Conservation (phyloP, 345 rosid genomes). For the Eucalyptus erythrocorys region DNA sequence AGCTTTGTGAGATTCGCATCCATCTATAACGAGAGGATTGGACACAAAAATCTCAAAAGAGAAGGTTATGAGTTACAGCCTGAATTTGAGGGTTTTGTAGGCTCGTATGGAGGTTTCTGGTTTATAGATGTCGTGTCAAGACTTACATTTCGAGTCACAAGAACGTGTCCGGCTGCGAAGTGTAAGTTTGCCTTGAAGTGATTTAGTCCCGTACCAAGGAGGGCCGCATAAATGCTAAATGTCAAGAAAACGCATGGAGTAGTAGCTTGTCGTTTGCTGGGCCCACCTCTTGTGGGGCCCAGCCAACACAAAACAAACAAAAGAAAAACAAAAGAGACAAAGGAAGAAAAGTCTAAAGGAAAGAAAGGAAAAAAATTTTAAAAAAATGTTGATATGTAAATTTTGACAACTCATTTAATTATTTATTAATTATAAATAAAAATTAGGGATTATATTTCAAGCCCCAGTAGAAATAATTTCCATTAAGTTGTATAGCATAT, state of each 20-base stretch:
- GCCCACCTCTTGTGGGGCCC: too few relatives aligned
- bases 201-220: not conserved
- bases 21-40: not conserved
- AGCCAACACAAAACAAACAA: too few relatives aligned
- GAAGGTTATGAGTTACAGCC: not conserved
- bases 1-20: not conserved
- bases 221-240: not conserved
- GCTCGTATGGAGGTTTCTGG: not conserved
- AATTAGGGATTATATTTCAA: too few relatives aligned
- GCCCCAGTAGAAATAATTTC: too few relatives aligned
- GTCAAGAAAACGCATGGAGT: not conserved
- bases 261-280: not conserved
- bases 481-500: too few relatives aligned
- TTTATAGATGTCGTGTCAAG: not conserved
- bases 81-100: not conserved
- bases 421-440: too few relatives aligned
- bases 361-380: too few relatives aligned
- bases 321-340: too few relatives aligned
- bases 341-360: too few relatives aligned
- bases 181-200: not conserved
- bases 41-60: not conserved
- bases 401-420: too few relatives aligned
- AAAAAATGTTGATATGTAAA: too few relatives aligned
- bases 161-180: not conserved
- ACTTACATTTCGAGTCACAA: not conserved